Conservation (phyloP, 2,329 filamentous ascomycete species). For the Domatiomyces catenatus region DNA sequence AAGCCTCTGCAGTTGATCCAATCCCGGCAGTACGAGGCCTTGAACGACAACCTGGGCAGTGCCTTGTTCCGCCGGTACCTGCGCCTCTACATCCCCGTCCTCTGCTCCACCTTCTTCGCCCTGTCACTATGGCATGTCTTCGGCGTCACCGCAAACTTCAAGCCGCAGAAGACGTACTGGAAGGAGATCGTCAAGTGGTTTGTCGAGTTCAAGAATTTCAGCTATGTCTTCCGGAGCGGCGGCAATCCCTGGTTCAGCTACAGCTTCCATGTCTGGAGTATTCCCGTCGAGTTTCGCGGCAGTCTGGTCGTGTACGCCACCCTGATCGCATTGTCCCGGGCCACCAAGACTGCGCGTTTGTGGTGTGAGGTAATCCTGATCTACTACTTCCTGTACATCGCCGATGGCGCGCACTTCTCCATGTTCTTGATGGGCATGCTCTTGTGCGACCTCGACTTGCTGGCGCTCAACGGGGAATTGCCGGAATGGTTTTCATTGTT, state of each 20-base stretch:
- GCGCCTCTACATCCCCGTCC: conserved; percentile 37
- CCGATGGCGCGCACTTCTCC: conserved; percentile 47
- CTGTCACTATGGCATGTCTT: conserved; percentile 40
- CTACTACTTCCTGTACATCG: conserved; percentile 52
- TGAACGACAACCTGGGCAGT: conserved; percentile 32
- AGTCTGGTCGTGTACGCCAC: conserved; percentile 48
- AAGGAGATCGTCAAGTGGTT: conserved; percentile 40
- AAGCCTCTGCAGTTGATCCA: conserved; percentile 32
- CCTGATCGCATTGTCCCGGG: conserved; percentile 41
- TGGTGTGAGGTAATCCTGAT: conserved; percentile 39
- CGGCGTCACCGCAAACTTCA: conserved; percentile 30
- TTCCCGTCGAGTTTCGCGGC: conserved; percentile 48
- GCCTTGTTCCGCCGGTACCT: conserved; percentile 38
- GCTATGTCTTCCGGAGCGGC: conserved; percentile 46
- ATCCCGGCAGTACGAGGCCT: conserved; percentile 23
- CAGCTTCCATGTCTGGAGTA: conserved; percentile 48
- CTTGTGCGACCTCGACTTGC: conserved; percentile 45
- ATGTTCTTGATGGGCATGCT: conserved; percentile 48
- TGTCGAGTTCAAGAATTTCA: conserved; percentile 51
- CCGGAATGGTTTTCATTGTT: conserved; percentile 35
- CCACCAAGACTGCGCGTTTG: conserved; percentile 40
- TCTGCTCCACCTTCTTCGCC: conserved; percentile 40
- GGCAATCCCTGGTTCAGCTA: conserved; percentile 42
- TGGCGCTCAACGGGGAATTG: conserved; percentile 36
- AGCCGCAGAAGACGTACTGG: conserved; percentile 27